phyloP scores from a whole-genome alignment of 2,329 filamentous ascomycete genomes.

The Calycina marina region DNA sequence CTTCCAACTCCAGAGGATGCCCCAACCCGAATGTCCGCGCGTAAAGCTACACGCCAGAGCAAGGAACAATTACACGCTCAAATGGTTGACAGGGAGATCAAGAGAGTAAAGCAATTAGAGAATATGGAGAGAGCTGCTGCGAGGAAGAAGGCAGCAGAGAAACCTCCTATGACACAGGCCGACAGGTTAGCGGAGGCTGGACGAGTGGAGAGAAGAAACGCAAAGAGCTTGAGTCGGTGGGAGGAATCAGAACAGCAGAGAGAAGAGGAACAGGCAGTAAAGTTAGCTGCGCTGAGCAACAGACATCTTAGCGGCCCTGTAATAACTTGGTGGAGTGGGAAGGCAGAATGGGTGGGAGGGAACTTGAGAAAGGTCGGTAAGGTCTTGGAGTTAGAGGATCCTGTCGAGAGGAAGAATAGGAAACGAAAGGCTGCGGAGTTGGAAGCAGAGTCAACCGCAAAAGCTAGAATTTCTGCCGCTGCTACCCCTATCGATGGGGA shows the following conservation, averaged over 20 bases:
- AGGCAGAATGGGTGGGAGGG: constrained; percentile 65
- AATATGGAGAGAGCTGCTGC: constrained; percentile 46
- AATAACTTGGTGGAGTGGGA: constrained; percentile 87
- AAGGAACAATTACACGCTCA: constrained; percentile 46
- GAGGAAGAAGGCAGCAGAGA: constrained; percentile 54
- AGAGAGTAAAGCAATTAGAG: constrained; percentile 55
- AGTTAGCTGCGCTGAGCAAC: constrained; percentile 76
- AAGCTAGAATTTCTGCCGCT: constrained; percentile 1
- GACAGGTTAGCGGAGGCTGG: constrained; percentile 74
- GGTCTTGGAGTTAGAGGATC: constrained; percentile 44
- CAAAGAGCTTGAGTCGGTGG: constrained; percentile 84
- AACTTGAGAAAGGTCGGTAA: constrained; percentile 59
- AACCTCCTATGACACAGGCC: constrained; percentile 75
- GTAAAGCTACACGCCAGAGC: constrained; percentile 47
- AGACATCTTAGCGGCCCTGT: constrained; percentile 79
- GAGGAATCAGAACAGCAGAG: constrained; percentile 83
- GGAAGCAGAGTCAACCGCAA: constrained; percentile 11
- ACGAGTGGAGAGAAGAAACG: constrained; percentile 70
- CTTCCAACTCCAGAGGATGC: constrained; percentile 47
- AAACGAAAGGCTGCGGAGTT: constrained; percentile 42
- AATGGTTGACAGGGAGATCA: constrained; percentile 57
- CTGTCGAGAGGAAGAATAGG: constrained; percentile 31
- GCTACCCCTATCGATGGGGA: neutral
- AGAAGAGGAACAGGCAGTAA: constrained; percentile 68
- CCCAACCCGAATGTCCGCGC: constrained; percentile 44